Base-by-base conservation (phyloP, 768 basidiomycete genomes). In the Xerocomellus chrysenteron region DNA sequence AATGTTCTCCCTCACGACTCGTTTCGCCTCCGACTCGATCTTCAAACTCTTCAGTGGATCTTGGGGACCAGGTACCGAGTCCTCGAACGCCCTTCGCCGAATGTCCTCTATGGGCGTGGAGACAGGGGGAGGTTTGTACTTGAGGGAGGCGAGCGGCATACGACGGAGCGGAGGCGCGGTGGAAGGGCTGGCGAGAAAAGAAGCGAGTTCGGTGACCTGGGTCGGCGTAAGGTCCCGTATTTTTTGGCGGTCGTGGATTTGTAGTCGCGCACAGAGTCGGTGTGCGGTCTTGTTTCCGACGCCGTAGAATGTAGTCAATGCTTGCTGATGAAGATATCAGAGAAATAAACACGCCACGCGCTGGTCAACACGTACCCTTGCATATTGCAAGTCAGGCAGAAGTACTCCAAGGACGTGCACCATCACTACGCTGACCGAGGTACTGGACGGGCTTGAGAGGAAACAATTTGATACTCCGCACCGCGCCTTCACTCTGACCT, bases 191-290 rank as follows among this genome's bases (percentile, higher is more conserved):
- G 95, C 94, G 11, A 99, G 86, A 74, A 93, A 96, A 7, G 96
- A 91, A 13, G 94, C 88, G n/a, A 99, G 82, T 16, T 88, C 82
- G 14, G 94, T 97, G 48, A 95, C 78, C 80, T 99, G 97, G 36
- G 83, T 78, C 32, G 94, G 87, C 28, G 92, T 86, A 33, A 99
- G 80, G 69, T 92, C 83, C 47, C 82, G 82, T 61, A 99, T 85
- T 72, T 82, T 85, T 74, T 88, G 85, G 59, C 80, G 80, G 78
- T 92, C 86, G 73, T 98, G 94, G 50, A 99, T 92, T 68, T 91
- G 90, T 44, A 97, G 84, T 57, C 97, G 87, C 11, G 95, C 92
- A 68, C 96, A 94, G 33, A 99, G 80, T 30, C 88, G 86, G 54
- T 83, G 80, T 10, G 95, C 84, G 16, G 84, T 90, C 58, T 80